These are phyloP conservation scores for Dendrocalamus latiflorus DNA, from an alignment of 202 grass and related monocot genomes.

Conservation along the genomic window DNA sequence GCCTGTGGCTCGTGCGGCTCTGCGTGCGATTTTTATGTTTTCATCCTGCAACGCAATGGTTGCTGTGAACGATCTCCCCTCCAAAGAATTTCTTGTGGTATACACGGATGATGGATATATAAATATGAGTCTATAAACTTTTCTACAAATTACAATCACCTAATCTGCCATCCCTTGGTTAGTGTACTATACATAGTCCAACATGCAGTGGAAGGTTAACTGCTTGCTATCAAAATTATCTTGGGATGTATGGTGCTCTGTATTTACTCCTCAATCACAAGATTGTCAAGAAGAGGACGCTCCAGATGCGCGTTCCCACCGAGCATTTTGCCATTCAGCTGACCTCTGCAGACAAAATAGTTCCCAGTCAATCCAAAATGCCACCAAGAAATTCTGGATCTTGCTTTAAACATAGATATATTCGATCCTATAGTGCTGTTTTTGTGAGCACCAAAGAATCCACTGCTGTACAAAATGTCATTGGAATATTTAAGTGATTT, in stretches of 20 bases:
- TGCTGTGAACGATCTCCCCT: background rate
- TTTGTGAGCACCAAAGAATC: background rate
- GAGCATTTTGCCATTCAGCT: slow-evolving; percentile 42
- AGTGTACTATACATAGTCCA: background rate
- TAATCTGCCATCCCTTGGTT: slow-evolving; percentile 5
- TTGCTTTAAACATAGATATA: background rate
- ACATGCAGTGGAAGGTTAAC: background rate
- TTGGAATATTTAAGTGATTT: background rate
- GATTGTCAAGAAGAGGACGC: slow-evolving; percentile 69
- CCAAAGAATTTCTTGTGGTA: background rate
- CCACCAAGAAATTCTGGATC: background rate
- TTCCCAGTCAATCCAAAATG: slow-evolving; percentile 32
- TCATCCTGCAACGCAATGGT: background rate
- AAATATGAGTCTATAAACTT: slow-evolving; percentile 9
- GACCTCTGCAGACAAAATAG: slow-evolving; percentile 40
- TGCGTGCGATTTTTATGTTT: background rate
- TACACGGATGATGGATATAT: background rate
- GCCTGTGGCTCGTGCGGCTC: background rate
- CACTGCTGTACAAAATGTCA: background rate
- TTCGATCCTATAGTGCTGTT: background rate
- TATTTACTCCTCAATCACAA: slow-evolving; percentile 63
- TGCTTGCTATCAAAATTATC: slow-evolving; percentile 33
- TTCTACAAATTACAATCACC: slow-evolving; percentile 12
- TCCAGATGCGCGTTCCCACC: slow-evolving; percentile 44
- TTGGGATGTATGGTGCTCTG: background rate